Evolutionary conservation across 2,329 filamentous ascomycete genomes (phyloP).

Genomic region (Ophiocordyceps camponoti-saundersi): DNA sequence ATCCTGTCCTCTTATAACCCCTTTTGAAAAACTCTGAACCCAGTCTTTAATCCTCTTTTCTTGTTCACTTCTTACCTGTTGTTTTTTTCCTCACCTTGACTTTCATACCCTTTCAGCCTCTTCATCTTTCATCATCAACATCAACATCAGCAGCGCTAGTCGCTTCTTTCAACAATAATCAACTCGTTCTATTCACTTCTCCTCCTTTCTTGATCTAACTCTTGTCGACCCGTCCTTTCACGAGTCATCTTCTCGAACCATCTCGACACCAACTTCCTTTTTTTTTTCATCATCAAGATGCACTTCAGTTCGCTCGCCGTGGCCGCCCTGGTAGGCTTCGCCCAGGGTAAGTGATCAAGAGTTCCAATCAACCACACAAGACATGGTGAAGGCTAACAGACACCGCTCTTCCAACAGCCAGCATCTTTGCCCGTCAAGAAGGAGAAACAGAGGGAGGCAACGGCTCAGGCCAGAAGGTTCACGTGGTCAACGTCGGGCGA

Average conservation of each 20-base stretch:
- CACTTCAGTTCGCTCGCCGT: constrained; percentile 29
- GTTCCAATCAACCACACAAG: no score
- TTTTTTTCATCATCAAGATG: constrained; percentile 24
- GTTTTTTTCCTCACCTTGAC: no score
- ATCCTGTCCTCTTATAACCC: neutral
- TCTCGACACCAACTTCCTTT: neutral
- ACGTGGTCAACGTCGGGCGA: constrained; percentile 48
- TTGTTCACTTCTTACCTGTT: neutral
- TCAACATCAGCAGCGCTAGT: neutral
- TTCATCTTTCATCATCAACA: neutral
- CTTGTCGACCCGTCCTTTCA: neutral
- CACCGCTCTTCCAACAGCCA: neutral
- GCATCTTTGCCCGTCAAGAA: neutral
- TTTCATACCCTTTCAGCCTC: no score
- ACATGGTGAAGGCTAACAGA: neutral
- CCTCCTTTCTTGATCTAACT: neutral
- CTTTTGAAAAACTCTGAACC: neutral
- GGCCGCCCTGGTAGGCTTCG: constrained; percentile 28
- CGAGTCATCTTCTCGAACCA: neutral
- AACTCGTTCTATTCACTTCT: neutral
- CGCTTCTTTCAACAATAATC: neutral
- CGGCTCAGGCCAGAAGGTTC: constrained; percentile 20
- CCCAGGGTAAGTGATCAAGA: constrained; percentile 9
- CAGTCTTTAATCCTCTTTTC: neutral
- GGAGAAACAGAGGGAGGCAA: neutral